Base-by-base conservation (phyloP, 805 yeast genomes). In the Kodamaea fukazawae region DNA sequence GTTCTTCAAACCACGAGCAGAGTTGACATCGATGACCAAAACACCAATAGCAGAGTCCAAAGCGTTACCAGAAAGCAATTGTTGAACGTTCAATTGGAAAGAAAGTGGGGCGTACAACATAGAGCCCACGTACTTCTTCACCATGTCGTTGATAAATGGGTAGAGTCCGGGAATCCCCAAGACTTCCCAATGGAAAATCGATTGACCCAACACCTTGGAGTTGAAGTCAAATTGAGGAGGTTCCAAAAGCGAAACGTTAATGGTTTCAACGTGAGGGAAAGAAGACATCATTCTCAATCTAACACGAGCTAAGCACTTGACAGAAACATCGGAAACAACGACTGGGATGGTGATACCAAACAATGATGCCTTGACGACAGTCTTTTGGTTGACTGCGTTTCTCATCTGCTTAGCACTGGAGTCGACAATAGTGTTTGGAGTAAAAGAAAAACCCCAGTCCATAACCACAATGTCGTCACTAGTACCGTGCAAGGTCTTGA, bases 391-490 rank as follows among this genome's bases (percentile, higher is more conserved):
- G 31, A 89, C 90, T 50, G 79, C 81, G 59, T 81, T 87, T 57
- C 83, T 86, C 61, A 84, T 60, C 62, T 93, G 97, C 54, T 91
- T 86, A 18, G 81, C 79, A 40, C 88, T 87, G 51, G 88, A 69
- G 61, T 93, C 99, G 30, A 84, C 83, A 36, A 79, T 63, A 29
- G 89, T 85, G 62, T 87, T 88, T n/a, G 99, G 99, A 18, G 87
- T 84, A 68, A 90, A 87, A 1, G 96, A 86, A 32, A 85, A 76
- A 30, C 81, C 84, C 97, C 97, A 91, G 63, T 93, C 99, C 96
- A 93, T 93, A 38, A 95, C 96, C 8, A 91, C 95, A 38, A 93
- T 83, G 56, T 91, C 96, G 46, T 84, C 85, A 22, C 79, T 82
- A n/a, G 97, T 91, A 47, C 91, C 86, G 35, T 83, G 86, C 55